These are phyloP conservation scores for Barnettozyma wickerhamii DNA, from an alignment of 805 yeast genomes.

Conservation along the genomic window DNA sequence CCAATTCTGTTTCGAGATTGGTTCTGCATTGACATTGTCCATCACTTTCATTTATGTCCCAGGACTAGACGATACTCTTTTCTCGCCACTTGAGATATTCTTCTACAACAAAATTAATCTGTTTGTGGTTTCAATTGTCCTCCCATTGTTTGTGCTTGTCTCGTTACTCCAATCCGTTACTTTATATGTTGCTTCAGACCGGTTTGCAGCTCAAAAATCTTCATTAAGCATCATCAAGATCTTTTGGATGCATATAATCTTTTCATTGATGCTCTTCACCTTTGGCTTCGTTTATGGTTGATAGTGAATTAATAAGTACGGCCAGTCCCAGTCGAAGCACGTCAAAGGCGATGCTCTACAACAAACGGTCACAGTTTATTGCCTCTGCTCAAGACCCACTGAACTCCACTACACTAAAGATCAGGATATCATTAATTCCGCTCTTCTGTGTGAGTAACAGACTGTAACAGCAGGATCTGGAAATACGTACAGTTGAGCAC, in stretches of 20 bases:
- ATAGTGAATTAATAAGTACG: too few species aligned
- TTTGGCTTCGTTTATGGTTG: slow-evolving; percentile 2
- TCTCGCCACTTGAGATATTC: slow-evolving; percentile 29
- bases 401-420: too few species aligned
- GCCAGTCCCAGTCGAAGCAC: too few species aligned
- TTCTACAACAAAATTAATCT: slow-evolving; percentile 28
- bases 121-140: slow-evolving; percentile 28
- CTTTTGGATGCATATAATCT: too few species aligned
- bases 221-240: background rate
- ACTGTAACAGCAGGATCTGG: too few species aligned
- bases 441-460: too few species aligned
- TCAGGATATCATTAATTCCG: too few species aligned
- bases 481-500: too few species aligned
- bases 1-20: slow-evolving; percentile 25
- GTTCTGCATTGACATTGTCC: slow-evolving; percentile 32
- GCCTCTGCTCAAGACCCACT: too few species aligned
- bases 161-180: slow-evolving; percentile 7
- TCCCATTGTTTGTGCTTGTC: slow-evolving; percentile 27
- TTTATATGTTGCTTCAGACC: background rate
- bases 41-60: slow-evolving; percentile 39
- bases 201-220: slow-evolving; percentile 1
- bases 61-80: slow-evolving; percentile 26
- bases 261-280: background rate
- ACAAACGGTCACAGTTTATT: too few species aligned
- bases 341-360: too few species aligned